Base-by-base conservation (phyloP, 2,329 filamentous ascomycete species). In the Fusarium sp. region DNA sequence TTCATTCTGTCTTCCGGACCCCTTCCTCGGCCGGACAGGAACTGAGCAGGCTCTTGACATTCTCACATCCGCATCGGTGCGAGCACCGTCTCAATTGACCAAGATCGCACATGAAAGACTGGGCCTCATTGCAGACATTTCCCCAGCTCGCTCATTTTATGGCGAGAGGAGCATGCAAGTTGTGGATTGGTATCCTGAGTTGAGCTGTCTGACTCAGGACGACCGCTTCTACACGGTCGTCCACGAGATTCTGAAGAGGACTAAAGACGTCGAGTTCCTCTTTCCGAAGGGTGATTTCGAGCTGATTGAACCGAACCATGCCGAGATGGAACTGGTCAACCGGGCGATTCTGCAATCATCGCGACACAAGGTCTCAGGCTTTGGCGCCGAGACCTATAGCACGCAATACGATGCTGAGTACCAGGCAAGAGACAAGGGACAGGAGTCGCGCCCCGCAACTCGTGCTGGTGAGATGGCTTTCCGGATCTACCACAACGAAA, bases 41-140 rank as follows among this genome's bases (percentile, higher is more conserved):
- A 90, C 88, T 0, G 89, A 92, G 70, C 79, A 87, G 54, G 87
- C 89, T 0, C 73, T 91, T 0, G 71, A 76, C 0, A 88, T 89
- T 1, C 76, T 92, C 1, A 50, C 67, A 0, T 88, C 87, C 0
- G 88, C 87, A 0, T 82, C 87, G 0, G 79, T 90, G 0, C 76
- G 80, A 20, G 91, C 54, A 3, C 66, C 70, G 1, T 31, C 16
- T 0, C 11, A n/a, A 2, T 31, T 77, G 16, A 60, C 47, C 0
- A 27, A 61, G 14, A 11, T 5, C 2, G 57, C 61, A 1, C 40
- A 54, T 3, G 11, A 42, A 1, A 66, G 9, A 2, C 14, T 71
- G 3, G 5, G 1, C 0, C 16, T 33, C 0, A 70, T 77, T 5
- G 60, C 71, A 2, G 4, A 5, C 0, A 42, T 77, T 9, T 25